Conservation (phyloP, 495 filamentous ascomycete species). For the Elasticomyces elasticus region DNA sequence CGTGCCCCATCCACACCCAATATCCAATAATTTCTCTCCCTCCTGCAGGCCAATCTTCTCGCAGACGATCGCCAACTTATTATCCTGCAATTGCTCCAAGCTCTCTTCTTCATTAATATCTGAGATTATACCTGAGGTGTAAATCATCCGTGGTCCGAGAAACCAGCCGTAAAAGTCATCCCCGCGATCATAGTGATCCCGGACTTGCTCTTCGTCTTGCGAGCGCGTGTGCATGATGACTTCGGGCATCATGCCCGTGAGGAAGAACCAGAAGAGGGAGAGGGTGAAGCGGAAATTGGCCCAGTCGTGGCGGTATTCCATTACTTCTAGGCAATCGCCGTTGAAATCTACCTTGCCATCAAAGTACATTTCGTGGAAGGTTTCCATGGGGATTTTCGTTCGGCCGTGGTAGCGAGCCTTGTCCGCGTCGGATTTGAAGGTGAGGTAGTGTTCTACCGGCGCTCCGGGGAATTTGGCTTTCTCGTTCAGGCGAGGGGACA, state of each 20-base stretch:
- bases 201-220: constrained; percentile 81
- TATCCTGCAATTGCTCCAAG: constrained; percentile 79
- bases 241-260: constrained; percentile 64
- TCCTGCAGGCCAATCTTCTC: constrained; percentile 69
- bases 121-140: constrained; percentile 72
- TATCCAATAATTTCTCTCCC: constrained; percentile 66
- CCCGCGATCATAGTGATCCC: constrained; percentile 77
- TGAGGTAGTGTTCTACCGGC: constrained; percentile 74
- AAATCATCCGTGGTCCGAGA: constrained; percentile 83
- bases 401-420: constrained; percentile 60
- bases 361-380: constrained; percentile 86
- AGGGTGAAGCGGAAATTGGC: constrained; percentile 70
- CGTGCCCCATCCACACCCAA: constrained; percentile 83
- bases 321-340: constrained; percentile 64
- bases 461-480: constrained; percentile 67
- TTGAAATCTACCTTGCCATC: constrained; percentile 79
- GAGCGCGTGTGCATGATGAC: constrained; percentile 69
- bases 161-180: constrained; percentile 89
- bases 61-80: constrained; percentile 77
- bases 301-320: constrained; percentile 86
- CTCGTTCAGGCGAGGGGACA: constrained; percentile 65
- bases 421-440: constrained; percentile 69
- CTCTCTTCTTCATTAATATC: constrained; percentile 66
- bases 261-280: constrained; percentile 56
- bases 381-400: constrained; percentile 76